A percentile compares a stretch with the other conserved stretches of the same genome.
Conservation (phyloP, 164 flowering plant species). For the Akebia trifoliata region DNA sequence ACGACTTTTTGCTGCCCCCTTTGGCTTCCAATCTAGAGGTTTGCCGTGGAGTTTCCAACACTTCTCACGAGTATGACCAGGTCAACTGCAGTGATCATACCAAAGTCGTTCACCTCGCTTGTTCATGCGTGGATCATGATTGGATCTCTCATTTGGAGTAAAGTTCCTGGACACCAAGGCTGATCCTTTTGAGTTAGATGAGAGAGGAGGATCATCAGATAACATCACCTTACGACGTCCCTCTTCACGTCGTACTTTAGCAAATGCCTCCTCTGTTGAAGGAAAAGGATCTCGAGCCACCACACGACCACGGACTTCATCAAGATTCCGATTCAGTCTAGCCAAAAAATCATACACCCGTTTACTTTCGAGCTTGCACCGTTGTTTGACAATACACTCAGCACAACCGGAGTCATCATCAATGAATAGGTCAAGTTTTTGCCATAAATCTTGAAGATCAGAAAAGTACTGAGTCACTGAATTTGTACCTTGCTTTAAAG, state of each 20-base stretch:
- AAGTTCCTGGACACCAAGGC: not conserved
- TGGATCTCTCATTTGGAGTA: too few relatives aligned
- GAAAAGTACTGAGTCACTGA: too few relatives aligned
- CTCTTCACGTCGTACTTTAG: not conserved
- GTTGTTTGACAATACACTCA: too few relatives aligned
- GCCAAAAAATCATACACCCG: not conserved
- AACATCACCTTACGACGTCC: not conserved
- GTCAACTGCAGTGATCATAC: not conserved
- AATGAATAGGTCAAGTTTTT: too few relatives aligned
- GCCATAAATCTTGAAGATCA: too few relatives aligned
- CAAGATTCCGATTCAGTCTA: not conserved
- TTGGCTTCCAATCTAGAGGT: not conserved
- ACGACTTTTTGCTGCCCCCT: too few relatives aligned
- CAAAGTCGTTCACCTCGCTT: not conserved
- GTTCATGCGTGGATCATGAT: too few relatives aligned
- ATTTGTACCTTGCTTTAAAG: too few relatives aligned
- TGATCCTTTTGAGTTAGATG: not conserved
- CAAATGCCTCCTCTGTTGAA: not conserved
- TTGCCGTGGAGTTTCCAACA: not conserved
- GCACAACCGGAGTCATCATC: too few relatives aligned
- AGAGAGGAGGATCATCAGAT: not conserved
- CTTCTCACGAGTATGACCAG: not conserved
- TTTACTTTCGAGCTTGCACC: not conserved
- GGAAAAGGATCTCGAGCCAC: not conserved
- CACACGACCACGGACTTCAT: not conserved